Base-by-base conservation (phyloP, 2,329 filamentous ascomycete genomes). In the Pezicula rhizophila region DNA sequence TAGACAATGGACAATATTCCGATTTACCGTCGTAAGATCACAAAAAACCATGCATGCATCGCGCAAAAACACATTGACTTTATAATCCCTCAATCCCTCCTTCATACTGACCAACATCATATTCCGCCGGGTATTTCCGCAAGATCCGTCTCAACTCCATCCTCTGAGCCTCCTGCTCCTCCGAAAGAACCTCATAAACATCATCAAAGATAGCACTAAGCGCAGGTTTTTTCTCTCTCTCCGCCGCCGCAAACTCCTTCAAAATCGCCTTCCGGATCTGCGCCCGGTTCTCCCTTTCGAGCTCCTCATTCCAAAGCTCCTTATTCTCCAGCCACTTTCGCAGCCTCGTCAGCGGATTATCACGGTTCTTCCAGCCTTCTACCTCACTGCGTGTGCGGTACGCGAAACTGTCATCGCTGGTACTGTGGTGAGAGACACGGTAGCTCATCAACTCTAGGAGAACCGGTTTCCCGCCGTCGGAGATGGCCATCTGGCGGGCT, bases 401-500 rank as follows among this genome's bases (percentile, higher is more conserved):
- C 1, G 91, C 91, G 62, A 95, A 96, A 34, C 85, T 91, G 69
- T 96, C 91, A 64, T 96, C 92, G 1, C 87, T 92, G 1, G 91
- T 96, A 68, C 89, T 95, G 71, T 96, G 91, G 64, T 96, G 89
- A 8, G 87, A 90, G 34, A 96, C 89, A 23, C 91, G 88, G 70
- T 96, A 96, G 26, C 87, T 90, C 87, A 96, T 93, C 50, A 89
- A 89, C 68, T 96, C 91, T 37, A 96, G 84, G 6, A 96, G 72
- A 0, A 96, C 78, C 0, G 80, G 81, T 23, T 71, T 71, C 8
- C 28, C 18, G 23, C 25, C 57, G 25, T 79, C 72, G 33, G 75
- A 68, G 12, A 96, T 76, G 0, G 91, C 91, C 61, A 91, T 80
- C 44, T 80, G 76, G 1, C 89, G 79, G 0, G 91, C 91, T 64